Percentiles rank a stretch among this genome's conserved stretches.
These are phyloP conservation scores for Parasitella parasitica DNA, from an alignment of 371 early-diverging fungal genomes.

Conservation along the genomic window DNA sequence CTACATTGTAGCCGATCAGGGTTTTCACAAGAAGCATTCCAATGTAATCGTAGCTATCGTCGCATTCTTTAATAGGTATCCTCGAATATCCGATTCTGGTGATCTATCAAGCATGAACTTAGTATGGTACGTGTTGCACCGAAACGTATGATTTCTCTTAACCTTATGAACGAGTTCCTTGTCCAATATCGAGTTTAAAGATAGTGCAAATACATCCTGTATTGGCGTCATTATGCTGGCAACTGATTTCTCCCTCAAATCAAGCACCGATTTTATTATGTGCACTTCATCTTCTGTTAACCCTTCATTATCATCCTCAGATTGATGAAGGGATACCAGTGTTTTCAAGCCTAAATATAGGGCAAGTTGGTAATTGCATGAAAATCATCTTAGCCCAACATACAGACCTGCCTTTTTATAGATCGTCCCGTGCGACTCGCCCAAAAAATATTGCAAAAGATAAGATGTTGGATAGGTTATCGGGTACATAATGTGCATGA, in stretches of 20 bases:
- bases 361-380: not conserved
- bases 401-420: conserved; percentile 65
- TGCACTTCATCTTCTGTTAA: conserved; percentile 90
- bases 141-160: not conserved
- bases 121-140: not conserved
- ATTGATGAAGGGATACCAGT: conserved; percentile 83
- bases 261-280: conserved; percentile 89
- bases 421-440: conserved; percentile 77
- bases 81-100: conserved; percentile 84
- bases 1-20: conserved; percentile 81
- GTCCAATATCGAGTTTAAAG: conserved; percentile 67
- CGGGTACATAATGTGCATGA: conserved; percentile 71
- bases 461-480: conserved; percentile 80
- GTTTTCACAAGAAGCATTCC: conserved; percentile 93
- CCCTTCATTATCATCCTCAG: conserved; percentile 67
- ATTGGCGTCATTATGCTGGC: conserved; percentile 86
- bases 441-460: conserved; percentile 74
- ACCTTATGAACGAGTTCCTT: conserved; percentile 68
- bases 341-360: conserved; percentile 70
- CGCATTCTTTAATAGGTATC: conserved; percentile 78
- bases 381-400: too few relatives aligned
- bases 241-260: conserved; percentile 86
- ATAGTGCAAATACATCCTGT: conserved; percentile 80
- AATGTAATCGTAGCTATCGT: conserved; percentile 63
- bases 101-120: not conserved